Conservation (phyloP, 2,329 filamentous ascomycete species). For the Phaeosphaeriaceae sp. region DNA sequence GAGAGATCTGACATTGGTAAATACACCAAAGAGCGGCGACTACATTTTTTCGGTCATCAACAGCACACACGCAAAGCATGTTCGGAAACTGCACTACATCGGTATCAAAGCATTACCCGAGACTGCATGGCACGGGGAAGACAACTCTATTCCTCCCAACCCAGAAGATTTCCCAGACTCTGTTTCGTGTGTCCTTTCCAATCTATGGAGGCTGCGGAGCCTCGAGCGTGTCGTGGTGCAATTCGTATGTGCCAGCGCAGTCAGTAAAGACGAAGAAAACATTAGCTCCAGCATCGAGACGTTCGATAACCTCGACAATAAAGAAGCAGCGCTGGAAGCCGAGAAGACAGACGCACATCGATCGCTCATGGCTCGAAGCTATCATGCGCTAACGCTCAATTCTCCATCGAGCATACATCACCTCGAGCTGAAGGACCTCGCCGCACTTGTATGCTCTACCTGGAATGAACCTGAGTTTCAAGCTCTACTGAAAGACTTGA, state of each 20-base stretch:
- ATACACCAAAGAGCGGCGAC: not conserved
- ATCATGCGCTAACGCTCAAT: not conserved
- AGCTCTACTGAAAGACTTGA: not conserved
- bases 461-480: not conserved
- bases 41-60: not conserved
- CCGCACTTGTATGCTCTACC: not conserved
- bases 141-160: not conserved
- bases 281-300: not conserved
- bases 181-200: not conserved
- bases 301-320: too few species aligned
- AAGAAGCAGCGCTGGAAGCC: not conserved
- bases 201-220: not conserved
- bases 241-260: not conserved
- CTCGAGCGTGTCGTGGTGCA: not conserved
- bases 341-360: not conserved
- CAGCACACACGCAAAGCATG: not conserved
- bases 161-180: not conserved
- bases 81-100: not conserved
- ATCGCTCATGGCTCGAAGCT: not conserved
- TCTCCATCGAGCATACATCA: not conserved
- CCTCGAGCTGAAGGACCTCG: not conserved
- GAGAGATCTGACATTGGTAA: not conserved
- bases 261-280: not conserved
- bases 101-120: not conserved
- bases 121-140: not conserved